Conservation (phyloP, 2,329 filamentous ascomycete genomes). For the Myriosclerotinia duriaeana region DNA sequence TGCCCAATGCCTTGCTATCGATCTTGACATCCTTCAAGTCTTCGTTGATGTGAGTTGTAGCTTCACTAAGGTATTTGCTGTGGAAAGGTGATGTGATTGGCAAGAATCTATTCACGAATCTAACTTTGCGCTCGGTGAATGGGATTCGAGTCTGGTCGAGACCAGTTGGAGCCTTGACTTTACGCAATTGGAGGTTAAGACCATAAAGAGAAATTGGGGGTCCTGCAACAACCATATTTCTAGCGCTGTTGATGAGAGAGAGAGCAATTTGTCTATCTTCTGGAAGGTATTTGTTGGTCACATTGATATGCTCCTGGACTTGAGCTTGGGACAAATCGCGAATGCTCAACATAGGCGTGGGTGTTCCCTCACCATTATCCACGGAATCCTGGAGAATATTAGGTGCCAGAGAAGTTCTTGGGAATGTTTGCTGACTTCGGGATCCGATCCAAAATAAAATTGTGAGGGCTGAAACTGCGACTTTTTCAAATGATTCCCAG, state of each 20-base stretch:
- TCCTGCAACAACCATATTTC: conserved; percentile 95
- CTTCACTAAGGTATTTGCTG: conserved; percentile 86
- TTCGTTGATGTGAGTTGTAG: conserved; percentile 77
- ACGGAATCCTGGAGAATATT: conserved; percentile 88
- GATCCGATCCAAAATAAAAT: conserved; percentile 99
- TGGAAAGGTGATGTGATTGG: conserved; percentile 98
- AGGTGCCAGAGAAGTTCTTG: conserved; percentile 88
- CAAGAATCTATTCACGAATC: conserved; percentile 94
- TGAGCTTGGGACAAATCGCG: conserved; percentile 84
- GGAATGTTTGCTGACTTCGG: conserved; percentile 95
- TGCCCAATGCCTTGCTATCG: conserved; percentile 68
- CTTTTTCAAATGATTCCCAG: conserved; percentile 87
- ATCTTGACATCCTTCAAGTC: conserved; percentile 84
- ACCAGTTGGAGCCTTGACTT: conserved; percentile 96
- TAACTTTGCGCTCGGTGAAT: conserved; percentile 91
- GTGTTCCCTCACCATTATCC: conserved; percentile 90
- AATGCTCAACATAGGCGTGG: conserved; percentile 97
- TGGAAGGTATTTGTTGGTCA: conserved; percentile 94
- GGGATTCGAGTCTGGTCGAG: conserved; percentile 93
- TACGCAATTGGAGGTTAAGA: conserved; percentile 90
- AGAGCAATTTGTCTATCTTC: conserved; percentile 90
- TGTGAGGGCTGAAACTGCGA: conserved; percentile 76
- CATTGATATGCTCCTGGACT: conserved; percentile 94
- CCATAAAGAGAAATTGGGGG: conserved; percentile 95
- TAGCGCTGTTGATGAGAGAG: conserved; percentile 92